Base-by-base conservation (phyloP, 495 filamentous ascomycete species). In the Tuber umbilicatum region DNA sequence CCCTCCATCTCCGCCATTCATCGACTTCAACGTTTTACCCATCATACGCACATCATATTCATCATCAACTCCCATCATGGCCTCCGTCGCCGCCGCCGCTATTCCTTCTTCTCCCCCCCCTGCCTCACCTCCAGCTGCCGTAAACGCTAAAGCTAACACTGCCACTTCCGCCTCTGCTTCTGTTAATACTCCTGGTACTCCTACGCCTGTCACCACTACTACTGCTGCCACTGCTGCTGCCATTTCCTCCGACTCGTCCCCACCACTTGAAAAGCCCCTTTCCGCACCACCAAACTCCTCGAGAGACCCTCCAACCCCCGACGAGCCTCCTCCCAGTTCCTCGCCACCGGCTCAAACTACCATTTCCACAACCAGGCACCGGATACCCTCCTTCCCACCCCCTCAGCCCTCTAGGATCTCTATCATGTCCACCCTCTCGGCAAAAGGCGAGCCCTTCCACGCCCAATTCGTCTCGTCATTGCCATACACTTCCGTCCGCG, bases 401-500 rank as follows among this genome's bases (percentile, higher is more conserved):
- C 86, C 89, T 37, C 89, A 93, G 76, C 79, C 88, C 76, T 89
- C 89, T 74, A 86, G 89, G 76, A 88, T 89, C 82, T 90, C 89
- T 76, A 86, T 82, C 67, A 87, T 92, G 80, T 93, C 90, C 21
- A 90, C 86, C 83, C 90, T 86, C 83, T 93, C 88, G 3, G 86
- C 84, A 85, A 86, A 86, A 83, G 90, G 85, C 79, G 89, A 86
- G 94, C 93, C 75, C 88, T 95, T 77, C 91, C 93, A 55, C 86
- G 87, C 77, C 93, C 93, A 35, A 78, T 97, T 94, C 85, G 91
- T 93, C 81, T 93, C 94, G 55, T 94, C 90, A 81, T 88, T 97
- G n/a, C 84, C 92, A 12, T 97, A 97, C 81, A 88, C 94, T 69
- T 87, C 91, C 12, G 94, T 99, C 43, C 91, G 96, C 78, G 95